Percentiles rank a stretch among this genome's conserved stretches.
Conservation (phyloP, 192 early-diverging fungal species). For the Podila minutissima region DNA sequence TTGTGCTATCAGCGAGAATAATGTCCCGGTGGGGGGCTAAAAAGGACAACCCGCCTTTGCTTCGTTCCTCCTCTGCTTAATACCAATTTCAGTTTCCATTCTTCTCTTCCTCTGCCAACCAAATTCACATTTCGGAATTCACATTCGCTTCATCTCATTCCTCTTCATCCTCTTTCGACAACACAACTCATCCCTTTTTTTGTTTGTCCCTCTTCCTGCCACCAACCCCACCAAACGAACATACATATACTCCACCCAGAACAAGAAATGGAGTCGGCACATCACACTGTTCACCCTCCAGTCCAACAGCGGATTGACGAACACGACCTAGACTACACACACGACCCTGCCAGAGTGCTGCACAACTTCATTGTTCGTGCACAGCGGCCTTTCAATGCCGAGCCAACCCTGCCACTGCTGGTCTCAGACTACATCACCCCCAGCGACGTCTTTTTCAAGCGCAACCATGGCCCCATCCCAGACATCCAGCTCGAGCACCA, state of each 20-base stretch:
- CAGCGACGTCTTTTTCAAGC: conserved; percentile 79
- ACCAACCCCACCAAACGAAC: too few species aligned
- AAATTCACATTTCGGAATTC: too few species aligned
- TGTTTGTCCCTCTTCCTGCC: not conserved
- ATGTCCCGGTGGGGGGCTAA: too few species aligned
- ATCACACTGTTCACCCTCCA: not conserved
- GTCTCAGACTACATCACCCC: conserved; percentile 80
- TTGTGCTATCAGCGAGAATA: too few species aligned
- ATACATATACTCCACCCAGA: not conserved
- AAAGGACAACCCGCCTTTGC: too few species aligned
- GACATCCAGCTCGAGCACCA: conserved; percentile 66
- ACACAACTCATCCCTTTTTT: not conserved
- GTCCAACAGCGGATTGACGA: not conserved
- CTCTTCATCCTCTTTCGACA: not conserved
- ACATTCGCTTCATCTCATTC: conserved; percentile 10
- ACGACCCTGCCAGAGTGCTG: conserved; percentile 80
- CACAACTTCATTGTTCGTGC: conserved; percentile 66
- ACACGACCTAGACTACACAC: conserved; percentile 52
- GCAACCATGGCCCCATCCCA: conserved; percentile 93
- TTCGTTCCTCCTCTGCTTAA: too few species aligned
- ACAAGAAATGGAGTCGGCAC: not conserved
- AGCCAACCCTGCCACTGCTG: conserved; percentile 69
- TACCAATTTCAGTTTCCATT: too few species aligned
- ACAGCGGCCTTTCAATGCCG: conserved; percentile 86
- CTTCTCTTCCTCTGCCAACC: not conserved